These are phyloP conservation scores for Pseudomassariella vexata DNA, from an alignment of 2,329 filamentous ascomycete genomes.

Conservation along the genomic window DNA sequence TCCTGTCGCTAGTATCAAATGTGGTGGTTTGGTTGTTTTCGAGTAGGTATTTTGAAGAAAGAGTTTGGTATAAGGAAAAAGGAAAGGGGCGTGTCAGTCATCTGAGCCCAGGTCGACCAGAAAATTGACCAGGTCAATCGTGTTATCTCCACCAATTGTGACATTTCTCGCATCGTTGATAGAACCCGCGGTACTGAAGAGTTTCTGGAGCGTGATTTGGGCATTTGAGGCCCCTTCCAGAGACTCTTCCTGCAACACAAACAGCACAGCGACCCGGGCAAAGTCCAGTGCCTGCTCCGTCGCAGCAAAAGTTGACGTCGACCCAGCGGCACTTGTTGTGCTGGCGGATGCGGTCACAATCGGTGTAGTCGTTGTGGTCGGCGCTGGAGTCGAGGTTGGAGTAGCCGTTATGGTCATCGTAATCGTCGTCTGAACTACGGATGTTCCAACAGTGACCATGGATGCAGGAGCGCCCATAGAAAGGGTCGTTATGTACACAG, in stretches of 20 bases:
- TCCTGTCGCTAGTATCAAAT: no score
- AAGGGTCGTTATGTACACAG: no score
- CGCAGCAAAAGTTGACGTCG: constrained; percentile 36
- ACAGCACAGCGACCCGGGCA: constrained; percentile 56
- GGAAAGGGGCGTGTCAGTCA: constrained; percentile 5
- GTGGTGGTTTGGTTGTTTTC: no score
- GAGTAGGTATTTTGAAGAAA: background rate
- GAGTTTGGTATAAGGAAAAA: background rate
- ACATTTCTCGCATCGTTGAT: constrained; percentile 32
- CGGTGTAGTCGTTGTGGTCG: constrained; percentile 19
- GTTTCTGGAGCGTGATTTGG: constrained; percentile 47
- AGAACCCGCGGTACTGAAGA: constrained; percentile 40
- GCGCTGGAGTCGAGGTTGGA: constrained; percentile 15
- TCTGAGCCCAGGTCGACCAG: constrained; percentile 34
- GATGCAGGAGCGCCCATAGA: constrained; percentile 3
- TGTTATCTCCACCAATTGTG: constrained; percentile 36
- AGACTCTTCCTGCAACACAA: constrained; percentile 50
- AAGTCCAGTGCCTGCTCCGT: constrained; percentile 58
- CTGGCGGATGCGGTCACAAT: constrained; percentile 11
- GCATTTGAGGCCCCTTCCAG: constrained; percentile 46
- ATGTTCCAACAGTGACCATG: constrained; percentile 11
- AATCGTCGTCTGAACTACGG: constrained; percentile 6
- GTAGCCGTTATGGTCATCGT: constrained; percentile 3
- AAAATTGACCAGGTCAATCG: constrained; percentile 45
- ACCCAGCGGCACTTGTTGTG: constrained; percentile 13